A percentile compares a stretch with the other conserved stretches of the same genome.
phyloP scores from a whole-genome alignment of 2,329 filamentous ascomycete genomes.

The Fusarium sp. region DNA sequence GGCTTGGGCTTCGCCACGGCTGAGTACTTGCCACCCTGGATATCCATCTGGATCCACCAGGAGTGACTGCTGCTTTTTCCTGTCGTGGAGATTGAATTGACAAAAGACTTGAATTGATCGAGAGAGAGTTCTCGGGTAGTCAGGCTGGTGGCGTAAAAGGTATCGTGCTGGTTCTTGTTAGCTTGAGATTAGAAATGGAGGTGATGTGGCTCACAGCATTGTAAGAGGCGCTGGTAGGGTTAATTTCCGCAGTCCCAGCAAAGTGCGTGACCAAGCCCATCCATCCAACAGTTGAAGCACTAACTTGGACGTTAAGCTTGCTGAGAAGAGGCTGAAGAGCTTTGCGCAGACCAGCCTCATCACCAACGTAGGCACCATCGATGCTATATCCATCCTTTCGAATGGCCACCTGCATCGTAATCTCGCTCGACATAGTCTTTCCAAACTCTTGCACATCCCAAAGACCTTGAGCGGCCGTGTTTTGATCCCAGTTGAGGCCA shows the following conservation, averaged over 20 bases:
- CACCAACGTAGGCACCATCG: constrained; percentile 41
- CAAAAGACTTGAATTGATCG: constrained; percentile 39
- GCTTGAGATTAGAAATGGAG: fast-evolving
- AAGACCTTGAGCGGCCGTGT: constrained; percentile 32
- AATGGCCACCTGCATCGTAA: constrained; percentile 43
- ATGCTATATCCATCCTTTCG: constrained; percentile 34
- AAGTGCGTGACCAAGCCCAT: constrained; percentile 40
- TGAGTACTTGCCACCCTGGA: constrained; percentile 50
- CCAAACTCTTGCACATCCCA: constrained; percentile 43
- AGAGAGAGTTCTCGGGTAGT: constrained; percentile 35
- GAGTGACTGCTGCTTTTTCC: constrained; percentile 33
- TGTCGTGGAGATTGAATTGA: constrained; percentile 35
- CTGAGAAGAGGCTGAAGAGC: constrained; percentile 31
- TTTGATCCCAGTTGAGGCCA: constrained; percentile 33
- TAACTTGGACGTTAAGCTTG: constrained; percentile 26
- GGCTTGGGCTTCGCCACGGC: constrained; percentile 47
- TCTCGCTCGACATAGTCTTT: constrained; percentile 39
- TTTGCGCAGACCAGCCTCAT: constrained; percentile 24
- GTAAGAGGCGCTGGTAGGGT: constrained; percentile 40
- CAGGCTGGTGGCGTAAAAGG: constrained; percentile 47
- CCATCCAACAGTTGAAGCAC: constrained; percentile 37
- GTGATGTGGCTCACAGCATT: constrained; percentile 26
- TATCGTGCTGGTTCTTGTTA: constrained; percentile 40
- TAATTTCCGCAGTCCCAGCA: constrained; percentile 28
- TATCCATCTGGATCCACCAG: constrained; percentile 45